phyloP scores from a whole-genome alignment of 371 early-diverging fungal genomes.

The Rhizopus sp. region DNA sequence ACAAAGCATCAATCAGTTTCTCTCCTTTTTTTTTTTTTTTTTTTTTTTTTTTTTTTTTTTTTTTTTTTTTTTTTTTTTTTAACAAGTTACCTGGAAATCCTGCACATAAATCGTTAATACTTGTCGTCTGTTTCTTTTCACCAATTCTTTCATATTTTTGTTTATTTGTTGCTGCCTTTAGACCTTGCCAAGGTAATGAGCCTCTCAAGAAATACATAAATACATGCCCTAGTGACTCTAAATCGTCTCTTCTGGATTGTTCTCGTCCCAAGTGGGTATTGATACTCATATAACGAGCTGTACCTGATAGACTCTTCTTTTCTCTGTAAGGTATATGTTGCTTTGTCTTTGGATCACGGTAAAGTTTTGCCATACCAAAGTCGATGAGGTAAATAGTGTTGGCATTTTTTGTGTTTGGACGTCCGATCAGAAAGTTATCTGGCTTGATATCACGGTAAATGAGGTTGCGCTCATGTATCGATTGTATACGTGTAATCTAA shows the following conservation, averaged over 20 bases:
- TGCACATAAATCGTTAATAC: conserved; percentile 85
- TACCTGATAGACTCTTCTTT: conserved; percentile 93
- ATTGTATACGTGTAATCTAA: conserved; percentile 86
- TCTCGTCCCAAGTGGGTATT: conserved; percentile 97
- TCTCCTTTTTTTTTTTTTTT: background rate
- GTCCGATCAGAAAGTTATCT: conserved; percentile 97
- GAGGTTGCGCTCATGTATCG: conserved; percentile 91
- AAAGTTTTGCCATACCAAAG: conserved; percentile 98
- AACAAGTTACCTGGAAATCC: conserved; percentile 65
- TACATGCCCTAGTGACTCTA: conserved; percentile 97
- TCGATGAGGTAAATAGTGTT: conserved; percentile 85
- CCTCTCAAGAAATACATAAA: conserved; percentile 98
- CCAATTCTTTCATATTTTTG: conserved; percentile 98
- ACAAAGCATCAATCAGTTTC: conserved; percentile 1
- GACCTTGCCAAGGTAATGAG: conserved; percentile 96
- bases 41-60: background rate
- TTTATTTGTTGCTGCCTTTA: conserved; percentile 96
- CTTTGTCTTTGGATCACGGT: conserved; percentile 90
- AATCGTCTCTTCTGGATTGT: conserved; percentile 96
- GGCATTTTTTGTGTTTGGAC: conserved; percentile 67
- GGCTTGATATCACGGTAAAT: conserved; percentile 99
- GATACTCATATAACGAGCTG: conserved; percentile 98
- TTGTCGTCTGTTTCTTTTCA: conserved; percentile 91
- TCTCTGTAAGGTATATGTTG: conserved; percentile 93
- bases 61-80: background rate